Percentiles rank a stretch among this genome's conserved stretches.
These are phyloP conservation scores for Tulasnella sp. DNA, from an alignment of 768 basidiomycete species.

Conservation along the genomic window DNA sequence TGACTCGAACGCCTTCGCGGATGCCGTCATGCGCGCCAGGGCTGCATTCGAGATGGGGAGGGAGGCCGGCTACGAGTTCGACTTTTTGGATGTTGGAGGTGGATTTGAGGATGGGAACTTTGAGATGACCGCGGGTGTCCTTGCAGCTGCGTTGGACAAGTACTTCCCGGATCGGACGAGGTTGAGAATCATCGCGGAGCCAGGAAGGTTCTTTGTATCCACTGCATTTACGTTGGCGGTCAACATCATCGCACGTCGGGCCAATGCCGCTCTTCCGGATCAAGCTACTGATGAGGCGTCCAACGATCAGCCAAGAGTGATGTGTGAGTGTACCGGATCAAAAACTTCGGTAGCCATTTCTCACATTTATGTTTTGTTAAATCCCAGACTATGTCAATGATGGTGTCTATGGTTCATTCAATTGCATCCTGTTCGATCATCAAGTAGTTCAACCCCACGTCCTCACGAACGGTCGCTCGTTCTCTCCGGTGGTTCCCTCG, in stretches of 20 bases:
- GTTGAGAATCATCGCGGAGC: slow-evolving; percentile 85
- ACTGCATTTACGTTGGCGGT: slow-evolving; percentile 86
- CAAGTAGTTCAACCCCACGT: slow-evolving; percentile 72
- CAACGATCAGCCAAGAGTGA: slow-evolving; percentile 47
- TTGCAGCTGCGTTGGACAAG: slow-evolving; percentile 57
- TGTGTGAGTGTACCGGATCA: slow-evolving; percentile 58
- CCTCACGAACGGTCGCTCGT: slow-evolving; percentile 30
- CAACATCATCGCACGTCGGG: slow-evolving; percentile 85
- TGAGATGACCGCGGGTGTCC: slow-evolving; percentile 60
- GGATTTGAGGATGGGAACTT: slow-evolving; percentile 89
- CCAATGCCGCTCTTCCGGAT: slow-evolving; percentile 29
- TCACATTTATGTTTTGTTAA: background rate
- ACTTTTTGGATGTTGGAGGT: slow-evolving; percentile 85
- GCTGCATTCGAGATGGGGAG: slow-evolving; percentile 80
- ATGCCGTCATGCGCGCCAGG: slow-evolving; percentile 77
- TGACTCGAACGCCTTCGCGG: slow-evolving; percentile 79
- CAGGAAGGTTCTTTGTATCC: slow-evolving; percentile 88
- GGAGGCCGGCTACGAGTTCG: slow-evolving; percentile 71
- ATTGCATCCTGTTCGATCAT: slow-evolving; percentile 97
- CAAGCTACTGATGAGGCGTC: slow-evolving; percentile 28
- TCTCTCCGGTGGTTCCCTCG: slow-evolving; percentile 10
- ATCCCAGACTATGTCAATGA: slow-evolving; percentile 96
- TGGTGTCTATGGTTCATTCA: slow-evolving; percentile 95
- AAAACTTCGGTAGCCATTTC: background rate
- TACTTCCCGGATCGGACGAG: slow-evolving; percentile 59